Conservation (phyloP, 129 eudicot species). For the Logfia minima region DNA sequence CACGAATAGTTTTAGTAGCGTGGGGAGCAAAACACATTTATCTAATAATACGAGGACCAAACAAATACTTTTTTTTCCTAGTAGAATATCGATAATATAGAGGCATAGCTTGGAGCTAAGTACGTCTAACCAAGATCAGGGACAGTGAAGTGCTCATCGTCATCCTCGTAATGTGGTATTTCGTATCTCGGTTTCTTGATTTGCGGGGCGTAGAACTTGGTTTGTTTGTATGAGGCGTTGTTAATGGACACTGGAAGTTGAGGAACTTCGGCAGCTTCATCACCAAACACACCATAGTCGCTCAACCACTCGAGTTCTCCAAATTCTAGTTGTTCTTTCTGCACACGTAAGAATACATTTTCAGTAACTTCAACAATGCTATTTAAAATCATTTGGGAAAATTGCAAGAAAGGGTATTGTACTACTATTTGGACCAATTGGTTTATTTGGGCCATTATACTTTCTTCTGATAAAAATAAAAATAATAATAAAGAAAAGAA, state of each 20-base stretch:
- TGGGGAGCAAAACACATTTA: constrained; percentile 7
- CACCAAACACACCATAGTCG: constrained; percentile 66
- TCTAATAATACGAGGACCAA: constrained; percentile 31
- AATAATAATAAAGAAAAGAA: not conserved
- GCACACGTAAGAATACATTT: constrained; percentile 22
- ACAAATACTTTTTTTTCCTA: constrained; percentile 8
- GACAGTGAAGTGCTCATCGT: constrained; percentile 80
- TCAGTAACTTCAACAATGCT: not conserved
- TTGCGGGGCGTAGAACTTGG: constrained; percentile 45
- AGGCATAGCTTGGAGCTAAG: not conserved
- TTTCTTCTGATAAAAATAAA: not conserved
- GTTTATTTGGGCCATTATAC: not conserved
- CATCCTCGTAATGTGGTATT: constrained; percentile 55
- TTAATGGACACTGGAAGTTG: constrained; percentile 55
- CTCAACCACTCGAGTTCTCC: constrained; percentile 79
- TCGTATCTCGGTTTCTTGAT: constrained; percentile 80
- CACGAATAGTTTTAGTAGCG: not conserved
- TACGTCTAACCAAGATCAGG: constrained; percentile 81
- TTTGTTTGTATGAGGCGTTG: constrained; percentile 42
- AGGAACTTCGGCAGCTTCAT: constrained; percentile 89
- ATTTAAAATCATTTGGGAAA: not conserved
- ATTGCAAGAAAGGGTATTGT: not conserved
- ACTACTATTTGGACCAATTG: not conserved
- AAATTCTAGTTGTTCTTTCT: constrained; percentile 80
- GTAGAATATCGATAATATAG: not conserved